Evolutionary conservation across 2,329 filamentous ascomycete genomes (phyloP), one percentile per base, ranked within the genome.

Genomic region (Graphiopsis chlorocephala): DNA sequence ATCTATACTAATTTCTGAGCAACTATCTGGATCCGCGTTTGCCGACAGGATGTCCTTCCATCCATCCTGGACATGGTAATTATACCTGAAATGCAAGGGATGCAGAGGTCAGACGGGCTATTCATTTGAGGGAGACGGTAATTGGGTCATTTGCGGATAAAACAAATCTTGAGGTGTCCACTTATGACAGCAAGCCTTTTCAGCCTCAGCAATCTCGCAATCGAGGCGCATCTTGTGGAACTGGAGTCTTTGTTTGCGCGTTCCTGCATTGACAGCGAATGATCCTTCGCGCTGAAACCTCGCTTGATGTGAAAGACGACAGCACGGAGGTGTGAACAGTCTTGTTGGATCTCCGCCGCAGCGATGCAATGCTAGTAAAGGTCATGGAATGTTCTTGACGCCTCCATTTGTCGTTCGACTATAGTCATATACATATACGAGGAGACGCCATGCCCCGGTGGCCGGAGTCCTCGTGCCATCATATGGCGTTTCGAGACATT

Each of bases 161-260:
- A 50, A 4, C 4, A 20, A 23, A 50, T 26, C 23, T 50, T 4
- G 2, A 5, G 11, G 25, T 25, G 2, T 26, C 47, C 6, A 15
- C 25, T 4, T 14, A 50, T 20, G 52, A 58, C 33, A 6, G 55
- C 55, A 58, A 17, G 33, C 7, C 55, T 33, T 45, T 26, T 62
- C 47, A 62, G 59, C 59, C 59, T 55, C 59, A 45, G 23, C 14
- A 31, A 42, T 45, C 53, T 28, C 8, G 23, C 48, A 53, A 17
- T 26, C 17, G 48, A 11, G 48, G 59, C 59, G 59, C 28, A 42
- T 45, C 23, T 50, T 38, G 59, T 55, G 48, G 10, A 28, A 62
- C 59, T 17, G 11, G 12, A 12, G 7, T 62, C 59, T 62, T 62
- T 62, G 59, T 62, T 26, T 12, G 17, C 31, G 26, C 20, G 48